phyloP scores from a whole-genome alignment of 2,329 filamentous ascomycete genomes.

The Apiospora kogelbergensis region DNA sequence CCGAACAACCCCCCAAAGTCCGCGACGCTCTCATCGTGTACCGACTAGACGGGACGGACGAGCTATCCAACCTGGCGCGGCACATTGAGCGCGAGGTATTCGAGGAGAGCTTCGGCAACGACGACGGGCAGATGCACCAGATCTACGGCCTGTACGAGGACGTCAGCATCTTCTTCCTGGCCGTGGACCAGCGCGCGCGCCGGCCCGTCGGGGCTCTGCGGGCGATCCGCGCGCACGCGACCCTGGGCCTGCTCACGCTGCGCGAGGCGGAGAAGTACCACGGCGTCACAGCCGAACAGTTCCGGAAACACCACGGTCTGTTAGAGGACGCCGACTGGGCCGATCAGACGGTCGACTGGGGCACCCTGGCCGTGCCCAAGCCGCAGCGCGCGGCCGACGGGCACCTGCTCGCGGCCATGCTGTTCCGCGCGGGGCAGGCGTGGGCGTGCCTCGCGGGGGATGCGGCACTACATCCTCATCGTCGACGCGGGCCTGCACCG shows the following conservation, averaged over 20 bases:
- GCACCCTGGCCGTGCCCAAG: constrained; percentile 13
- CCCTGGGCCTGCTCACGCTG: constrained; percentile 13
- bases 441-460: constrained; percentile 10
- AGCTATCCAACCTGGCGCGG: constrained; percentile 15
- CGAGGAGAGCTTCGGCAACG: constrained; percentile 14
- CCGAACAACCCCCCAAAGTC: constrained; percentile 14
- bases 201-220: constrained; percentile 14
- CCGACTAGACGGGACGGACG: constrained; percentile 12
- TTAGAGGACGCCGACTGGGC: not conserved
- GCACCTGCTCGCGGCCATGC: constrained; percentile 14
- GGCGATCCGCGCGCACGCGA: constrained; percentile 5
- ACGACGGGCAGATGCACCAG: constrained; percentile 13
- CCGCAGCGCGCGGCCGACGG: constrained; percentile 10
- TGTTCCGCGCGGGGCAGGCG: constrained; percentile 15
- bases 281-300: constrained; percentile 7
- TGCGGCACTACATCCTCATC: constrained; percentile 15
- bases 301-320: constrained; percentile 11
- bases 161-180: constrained; percentile 16
- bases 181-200: constrained; percentile 8
- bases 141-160: constrained; percentile 15
- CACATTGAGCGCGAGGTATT: constrained; percentile 18
- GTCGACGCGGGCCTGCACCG: constrained; percentile 13
- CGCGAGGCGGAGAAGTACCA: constrained; percentile 10
- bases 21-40: constrained; percentile 13
- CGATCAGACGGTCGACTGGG: constrained; percentile 11